phyloP scores from a whole-genome alignment of 1,139 yeast species.

The Yamadazyma pseudoaaseri region DNA sequence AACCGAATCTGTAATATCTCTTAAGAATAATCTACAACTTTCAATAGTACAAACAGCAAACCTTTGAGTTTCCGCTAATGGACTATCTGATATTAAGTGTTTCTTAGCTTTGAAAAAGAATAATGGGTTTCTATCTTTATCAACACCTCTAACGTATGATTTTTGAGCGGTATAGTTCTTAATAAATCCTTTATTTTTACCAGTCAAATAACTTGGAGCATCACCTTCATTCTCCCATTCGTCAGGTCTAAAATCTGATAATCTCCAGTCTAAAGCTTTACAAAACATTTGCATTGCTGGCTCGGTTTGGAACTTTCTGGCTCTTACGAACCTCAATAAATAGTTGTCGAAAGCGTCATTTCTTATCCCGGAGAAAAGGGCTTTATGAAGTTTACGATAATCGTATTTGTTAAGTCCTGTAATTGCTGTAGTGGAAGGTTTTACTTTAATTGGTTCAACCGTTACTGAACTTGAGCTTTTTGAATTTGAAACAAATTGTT shows the following conservation, averaged over 20 bases:
- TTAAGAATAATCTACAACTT: constrained; percentile 37
- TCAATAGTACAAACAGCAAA: constrained; percentile 41
- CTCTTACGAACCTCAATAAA: constrained; percentile 38
- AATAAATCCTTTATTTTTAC: constrained; percentile 35
- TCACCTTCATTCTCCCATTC: constrained; percentile 41
- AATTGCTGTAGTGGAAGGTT: constrained; percentile 18
- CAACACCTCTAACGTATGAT: constrained; percentile 40
- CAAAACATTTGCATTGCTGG: constrained; percentile 34
- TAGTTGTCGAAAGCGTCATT: constrained; percentile 38
- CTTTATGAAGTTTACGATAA: constrained; percentile 25
- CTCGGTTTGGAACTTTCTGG: constrained; percentile 40
- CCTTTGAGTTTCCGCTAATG: constrained; percentile 37
- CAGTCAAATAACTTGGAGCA: constrained; percentile 32
- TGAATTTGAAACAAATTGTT: constrained; percentile 10
- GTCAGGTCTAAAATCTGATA: constrained; percentile 23
- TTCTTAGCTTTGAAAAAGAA: constrained; percentile 40
- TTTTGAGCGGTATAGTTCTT: constrained; percentile 39
- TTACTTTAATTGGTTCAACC: constrained; percentile 15
- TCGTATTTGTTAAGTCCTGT: constrained; percentile 23
- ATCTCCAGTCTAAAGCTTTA: constrained; percentile 42
- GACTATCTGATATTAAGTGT: constrained; percentile 41
- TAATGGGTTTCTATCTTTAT: constrained; percentile 36
- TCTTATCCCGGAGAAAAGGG: constrained; percentile 21
- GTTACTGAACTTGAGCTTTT: neutral
- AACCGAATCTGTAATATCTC: constrained; percentile 34